Percentiles rank a stretch among this genome's conserved stretches.
Evolutionary conservation across 768 basidiomycete genomes (phyloP).

Genomic region (Russula abietina): DNA sequence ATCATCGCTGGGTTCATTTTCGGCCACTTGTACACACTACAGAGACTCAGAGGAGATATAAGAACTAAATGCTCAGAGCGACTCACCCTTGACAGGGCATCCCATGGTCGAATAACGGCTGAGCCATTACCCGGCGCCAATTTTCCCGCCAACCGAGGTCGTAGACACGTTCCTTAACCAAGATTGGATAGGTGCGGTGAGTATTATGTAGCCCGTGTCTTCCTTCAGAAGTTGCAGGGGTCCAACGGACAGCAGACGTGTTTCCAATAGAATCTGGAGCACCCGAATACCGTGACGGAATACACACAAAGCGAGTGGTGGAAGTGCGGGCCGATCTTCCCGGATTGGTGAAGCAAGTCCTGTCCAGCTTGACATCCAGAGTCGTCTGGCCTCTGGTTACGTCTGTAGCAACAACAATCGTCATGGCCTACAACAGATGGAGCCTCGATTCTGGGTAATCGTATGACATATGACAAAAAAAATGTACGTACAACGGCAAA

Average conservation of each 20-base stretch:
- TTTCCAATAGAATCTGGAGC: not conserved
- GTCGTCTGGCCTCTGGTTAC: conserved; percentile 21
- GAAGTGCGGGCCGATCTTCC: not conserved
- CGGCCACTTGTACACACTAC: conserved; percentile 21
- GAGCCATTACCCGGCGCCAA: conserved; percentile 16
- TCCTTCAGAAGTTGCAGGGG: not conserved
- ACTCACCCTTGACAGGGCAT: conserved; percentile 9
- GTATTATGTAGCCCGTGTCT: not conserved
- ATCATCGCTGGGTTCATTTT: conserved; percentile 24
- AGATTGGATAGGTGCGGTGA: conserved; percentile 12
- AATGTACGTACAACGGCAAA: conserved; percentile 20
- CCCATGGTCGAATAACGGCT: conserved; percentile 12
- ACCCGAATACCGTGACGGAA: conserved; percentile 7
- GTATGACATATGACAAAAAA: not conserved
- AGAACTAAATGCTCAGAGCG: too few relatives aligned
- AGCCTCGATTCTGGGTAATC: not conserved
- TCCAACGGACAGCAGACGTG: conserved; percentile 10
- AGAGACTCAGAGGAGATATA: not conserved
- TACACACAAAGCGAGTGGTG: conserved; percentile 16
- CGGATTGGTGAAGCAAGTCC: not conserved
- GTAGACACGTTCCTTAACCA: conserved; percentile 17
- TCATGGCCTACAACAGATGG: conserved; percentile 13
- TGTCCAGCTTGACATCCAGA: too few relatives aligned
- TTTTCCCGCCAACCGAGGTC: conserved; percentile 26
- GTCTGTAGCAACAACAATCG: conserved; percentile 4